Conservation (phyloP, 148 eudicot genomes). For the Rheum nobile region DNA sequence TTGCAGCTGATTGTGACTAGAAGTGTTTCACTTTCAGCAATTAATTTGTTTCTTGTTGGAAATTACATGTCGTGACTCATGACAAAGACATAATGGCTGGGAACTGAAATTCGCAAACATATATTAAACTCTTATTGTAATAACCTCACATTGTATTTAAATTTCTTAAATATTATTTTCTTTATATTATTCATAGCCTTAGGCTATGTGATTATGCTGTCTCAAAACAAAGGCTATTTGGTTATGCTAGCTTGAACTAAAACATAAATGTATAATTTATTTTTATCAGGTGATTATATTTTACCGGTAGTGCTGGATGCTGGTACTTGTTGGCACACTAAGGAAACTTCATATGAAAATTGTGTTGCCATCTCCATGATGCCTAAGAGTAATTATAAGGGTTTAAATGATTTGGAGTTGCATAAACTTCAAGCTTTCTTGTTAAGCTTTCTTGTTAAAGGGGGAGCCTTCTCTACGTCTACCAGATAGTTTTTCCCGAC, state of each 20-base stretch:
- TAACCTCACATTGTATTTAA: too few species aligned
- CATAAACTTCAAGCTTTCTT: background rate
- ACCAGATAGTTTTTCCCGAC: background rate
- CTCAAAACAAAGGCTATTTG: too few species aligned
- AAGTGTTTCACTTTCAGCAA: too few species aligned
- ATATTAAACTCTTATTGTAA: too few species aligned
- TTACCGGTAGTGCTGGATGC: background rate
- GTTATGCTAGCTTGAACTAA: background rate
- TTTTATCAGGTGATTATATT: background rate
- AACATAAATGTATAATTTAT: background rate
- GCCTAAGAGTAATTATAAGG: background rate
- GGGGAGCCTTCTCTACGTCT: background rate
- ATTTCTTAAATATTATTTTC: too few species aligned
- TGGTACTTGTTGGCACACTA: background rate
- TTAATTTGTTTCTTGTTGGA: too few species aligned
- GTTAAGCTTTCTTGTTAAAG: background rate
- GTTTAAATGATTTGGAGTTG: background rate
- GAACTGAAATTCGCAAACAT: too few species aligned
- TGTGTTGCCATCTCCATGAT: background rate
- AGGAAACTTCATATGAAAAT: background rate
- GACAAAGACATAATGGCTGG: too few species aligned
- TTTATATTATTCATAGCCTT: too few species aligned
- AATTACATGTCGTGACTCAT: too few species aligned
- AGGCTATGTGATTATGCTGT: background rate
- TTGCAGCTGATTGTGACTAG: too few species aligned